Base-by-base conservation (phyloP, 208 protist genomes). In the Leishmania lainsoni region DNA sequence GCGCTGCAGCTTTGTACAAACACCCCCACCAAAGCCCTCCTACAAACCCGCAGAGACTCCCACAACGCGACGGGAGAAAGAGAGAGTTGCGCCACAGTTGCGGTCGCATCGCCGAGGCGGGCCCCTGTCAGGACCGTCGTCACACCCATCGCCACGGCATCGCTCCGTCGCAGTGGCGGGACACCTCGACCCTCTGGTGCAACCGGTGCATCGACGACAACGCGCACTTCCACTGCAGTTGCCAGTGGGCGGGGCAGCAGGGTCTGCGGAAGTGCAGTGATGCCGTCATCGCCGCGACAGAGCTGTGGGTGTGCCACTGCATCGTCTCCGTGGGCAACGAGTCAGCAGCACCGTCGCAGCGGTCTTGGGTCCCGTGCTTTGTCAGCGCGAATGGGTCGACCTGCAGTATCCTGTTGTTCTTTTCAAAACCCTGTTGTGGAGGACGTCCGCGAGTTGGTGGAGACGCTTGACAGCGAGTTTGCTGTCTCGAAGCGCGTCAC, bases 1-100 rank as follows among this genome's bases (percentile, higher is more conserved):
- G 82, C 61, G 0, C 74, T 86, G 63, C 82, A 82, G 82, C 82
- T 86, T 74, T 82, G 80, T 74, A 80, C 82, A 10, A 20, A 82
- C 66, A 14, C 82, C 9, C 82, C 78, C 42, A 61, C 78, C 2
- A 80, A 78, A 52, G 48, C 71, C 29, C 56, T 76, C 61, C 22
- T 72, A 29, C 61, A 56, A 0, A 17, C 22, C 29, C 51, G 59
- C 20, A 20, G 1, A 16, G 59, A 56, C 17, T 22, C 20, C 32
- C n/a, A 75, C 39, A 12, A 22, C 52, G 4, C 14, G n/a, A 58
- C 56, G 54, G 66, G 52, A 26, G 48, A 17, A 9, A 26, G 48
- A 8, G 51, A 75, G 17, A 45, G 5, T 3, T 26, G 20, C 52
- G 48, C 58, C n/a, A 59, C 9, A 12, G 65, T 20, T 20, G 48